Evolutionary conservation across 805 yeast species (phyloP).

Genomic region (Metschnikowia sp.): DNA sequence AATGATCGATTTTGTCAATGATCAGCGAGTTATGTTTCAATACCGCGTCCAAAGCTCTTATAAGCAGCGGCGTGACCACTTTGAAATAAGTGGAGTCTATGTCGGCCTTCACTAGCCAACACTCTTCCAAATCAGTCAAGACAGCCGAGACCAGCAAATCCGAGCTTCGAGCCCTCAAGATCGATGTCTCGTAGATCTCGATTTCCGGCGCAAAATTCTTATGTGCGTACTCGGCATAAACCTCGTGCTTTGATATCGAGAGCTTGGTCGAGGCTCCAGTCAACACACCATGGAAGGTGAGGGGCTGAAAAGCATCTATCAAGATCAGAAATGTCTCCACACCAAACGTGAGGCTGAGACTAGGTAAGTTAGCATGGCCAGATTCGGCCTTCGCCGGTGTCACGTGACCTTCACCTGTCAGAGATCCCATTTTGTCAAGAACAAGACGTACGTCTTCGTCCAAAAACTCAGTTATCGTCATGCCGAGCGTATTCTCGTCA

Average conservation of each 20-base stretch:
- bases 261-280: conserved; percentile 3
- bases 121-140: conserved; percentile 9
- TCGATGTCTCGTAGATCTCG: conserved; percentile 11
- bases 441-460: background rate
- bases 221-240: conserved; percentile 4
- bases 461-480: background rate
- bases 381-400: too few species aligned
- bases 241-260: background rate
- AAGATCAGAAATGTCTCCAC: background rate
- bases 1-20: conserved; percentile 4
- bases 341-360: conserved; percentile 1
- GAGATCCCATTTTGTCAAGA: background rate
- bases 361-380: background rate
- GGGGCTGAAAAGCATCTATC: conserved; percentile 10
- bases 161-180: conserved; percentile 27
- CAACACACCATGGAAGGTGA: conserved; percentile 5
- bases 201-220: conserved; percentile 17
- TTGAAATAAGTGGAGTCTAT: conserved; percentile 31
- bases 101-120: conserved; percentile 14
- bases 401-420: background rate
- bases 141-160: conserved; percentile 20
- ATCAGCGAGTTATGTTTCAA: conserved; percentile 7
- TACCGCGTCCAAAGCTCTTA: conserved; percentile 18
- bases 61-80: conserved; percentile 24
- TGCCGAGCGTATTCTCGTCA: background rate